phyloP scores from a whole-genome alignment of 805 yeast genomes.

The Candida koratica region DNA sequence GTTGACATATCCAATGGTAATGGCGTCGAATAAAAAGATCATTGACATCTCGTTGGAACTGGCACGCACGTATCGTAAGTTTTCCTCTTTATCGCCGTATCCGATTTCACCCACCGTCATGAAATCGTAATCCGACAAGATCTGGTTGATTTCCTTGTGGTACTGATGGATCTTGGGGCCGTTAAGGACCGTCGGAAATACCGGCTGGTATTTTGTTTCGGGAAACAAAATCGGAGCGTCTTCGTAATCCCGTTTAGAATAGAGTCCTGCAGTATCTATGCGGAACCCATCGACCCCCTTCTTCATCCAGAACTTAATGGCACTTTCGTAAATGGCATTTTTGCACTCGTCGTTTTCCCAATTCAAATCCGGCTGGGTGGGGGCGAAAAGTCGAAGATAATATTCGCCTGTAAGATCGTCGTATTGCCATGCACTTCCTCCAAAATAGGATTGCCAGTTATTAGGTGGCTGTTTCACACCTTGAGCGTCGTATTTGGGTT shows the following conservation, averaged over 20 bases:
- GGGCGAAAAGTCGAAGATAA: constrained; percentile 52
- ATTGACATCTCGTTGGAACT: constrained; percentile 33
- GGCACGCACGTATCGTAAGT: constrained; percentile 41
- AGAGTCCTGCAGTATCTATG: constrained; percentile 52
- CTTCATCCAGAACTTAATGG: constrained; percentile 51
- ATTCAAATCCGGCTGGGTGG: constrained; percentile 56
- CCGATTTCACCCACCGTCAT: constrained; percentile 61
- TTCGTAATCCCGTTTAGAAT: constrained; percentile 45
- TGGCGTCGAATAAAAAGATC: constrained; percentile 34
- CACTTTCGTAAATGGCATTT: constrained; percentile 42
- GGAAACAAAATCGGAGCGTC: constrained; percentile 49
- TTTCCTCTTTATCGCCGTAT: constrained; percentile 37
- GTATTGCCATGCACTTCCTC: constrained; percentile 55
- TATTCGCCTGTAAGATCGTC: constrained; percentile 55
- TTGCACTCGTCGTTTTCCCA: constrained; percentile 50
- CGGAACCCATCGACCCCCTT: constrained; percentile 59
- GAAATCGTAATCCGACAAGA: constrained; percentile 44
- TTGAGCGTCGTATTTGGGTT: constrained; percentile 42
- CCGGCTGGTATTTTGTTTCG: constrained; percentile 39
- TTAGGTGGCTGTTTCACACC: constrained; percentile 54
- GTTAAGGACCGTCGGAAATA: constrained; percentile 28
- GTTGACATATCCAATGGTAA: constrained; percentile 37
- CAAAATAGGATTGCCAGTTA: constrained; percentile 52
- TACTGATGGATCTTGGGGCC: constrained; percentile 60
- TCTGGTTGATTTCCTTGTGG: constrained; percentile 47